Conservation (phyloP, 257 asterid genomes). For the Ocimum tenuiflorum region DNA sequence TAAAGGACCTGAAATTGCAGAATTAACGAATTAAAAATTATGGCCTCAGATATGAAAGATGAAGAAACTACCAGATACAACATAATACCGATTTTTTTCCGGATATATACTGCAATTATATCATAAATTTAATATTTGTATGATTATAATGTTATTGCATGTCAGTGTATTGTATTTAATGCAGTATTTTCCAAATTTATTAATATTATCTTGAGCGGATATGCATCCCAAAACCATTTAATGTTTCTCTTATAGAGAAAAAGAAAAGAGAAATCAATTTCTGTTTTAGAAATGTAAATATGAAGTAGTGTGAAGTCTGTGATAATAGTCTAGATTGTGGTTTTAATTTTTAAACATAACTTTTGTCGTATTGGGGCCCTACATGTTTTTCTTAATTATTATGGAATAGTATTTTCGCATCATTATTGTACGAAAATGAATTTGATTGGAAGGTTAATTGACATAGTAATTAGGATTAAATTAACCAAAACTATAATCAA, state of each 20-base stretch:
- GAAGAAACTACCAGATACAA: no score
- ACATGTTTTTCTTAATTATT: not conserved
- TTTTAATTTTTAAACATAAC: no score
- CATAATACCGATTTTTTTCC: no score
- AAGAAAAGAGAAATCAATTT: no score
- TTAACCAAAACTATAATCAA: not conserved
- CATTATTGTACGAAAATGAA: slow-evolving; percentile 13
- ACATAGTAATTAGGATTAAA: not conserved
- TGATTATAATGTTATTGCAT: no score
- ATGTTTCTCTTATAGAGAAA: no score
- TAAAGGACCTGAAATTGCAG: slow-evolving; percentile 20
- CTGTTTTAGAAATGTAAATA: not conserved
- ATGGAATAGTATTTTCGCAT: not conserved
- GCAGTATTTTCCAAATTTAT: not conserved
- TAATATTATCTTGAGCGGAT: not conserved
- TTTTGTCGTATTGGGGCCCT: not conserved
- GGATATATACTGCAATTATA: no score
- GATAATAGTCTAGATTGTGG: no score
- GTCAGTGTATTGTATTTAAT: no score
- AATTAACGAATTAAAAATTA: not conserved
- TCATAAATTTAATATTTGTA: no score
- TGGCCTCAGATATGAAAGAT: no score
- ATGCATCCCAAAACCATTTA: not conserved
- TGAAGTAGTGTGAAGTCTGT: no score
- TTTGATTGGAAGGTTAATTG: not conserved